Evolutionary conservation across 2,329 filamentous ascomycete genomes (phyloP).

Genomic region (Diaporthe longicolla): DNA sequence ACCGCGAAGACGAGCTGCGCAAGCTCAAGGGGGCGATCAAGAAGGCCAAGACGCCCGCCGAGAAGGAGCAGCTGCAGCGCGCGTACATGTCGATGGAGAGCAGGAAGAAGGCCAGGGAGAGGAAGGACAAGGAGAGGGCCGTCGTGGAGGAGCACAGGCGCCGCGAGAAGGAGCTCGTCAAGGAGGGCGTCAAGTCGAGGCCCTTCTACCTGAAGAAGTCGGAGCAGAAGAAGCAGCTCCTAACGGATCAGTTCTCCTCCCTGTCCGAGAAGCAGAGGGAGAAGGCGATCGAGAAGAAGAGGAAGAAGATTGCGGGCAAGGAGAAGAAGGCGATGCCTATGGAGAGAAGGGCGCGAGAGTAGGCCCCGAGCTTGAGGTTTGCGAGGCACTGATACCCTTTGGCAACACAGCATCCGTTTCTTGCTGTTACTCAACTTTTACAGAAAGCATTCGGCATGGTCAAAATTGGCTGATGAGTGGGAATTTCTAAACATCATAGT

Average conservation of each 20-base stretch:
- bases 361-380: constrained; percentile 26
- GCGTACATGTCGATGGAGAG: constrained; percentile 85
- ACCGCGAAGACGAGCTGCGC: constrained; percentile 86
- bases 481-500: background rate
- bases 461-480: constrained; percentile 9
- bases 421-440: background rate
- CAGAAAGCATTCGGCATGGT: background rate
- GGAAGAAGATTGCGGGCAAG: constrained; percentile 90
- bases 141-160: constrained; percentile 82
- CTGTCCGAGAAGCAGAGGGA: constrained; percentile 91
- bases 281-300: constrained; percentile 84
- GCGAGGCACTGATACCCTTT: background rate
- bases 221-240: constrained; percentile 88
- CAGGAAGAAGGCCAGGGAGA: constrained; percentile 77
- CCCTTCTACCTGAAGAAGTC: constrained; percentile 95
- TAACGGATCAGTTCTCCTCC: constrained; percentile 83
- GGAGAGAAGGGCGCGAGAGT: constrained; percentile 59
- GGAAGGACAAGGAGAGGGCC: constrained; percentile 77
- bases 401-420: background rate
- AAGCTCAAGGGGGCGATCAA: constrained; percentile 78
- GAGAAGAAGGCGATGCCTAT: constrained; percentile 84
- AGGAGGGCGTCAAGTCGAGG: constrained; percentile 88
- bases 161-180: constrained; percentile 87
- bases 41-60: constrained; percentile 72
- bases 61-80: constrained; percentile 79